These are phyloP conservation scores for Mycena chlorophos DNA, from an alignment of 768 basidiomycete genomes.

Conservation along the genomic window DNA sequence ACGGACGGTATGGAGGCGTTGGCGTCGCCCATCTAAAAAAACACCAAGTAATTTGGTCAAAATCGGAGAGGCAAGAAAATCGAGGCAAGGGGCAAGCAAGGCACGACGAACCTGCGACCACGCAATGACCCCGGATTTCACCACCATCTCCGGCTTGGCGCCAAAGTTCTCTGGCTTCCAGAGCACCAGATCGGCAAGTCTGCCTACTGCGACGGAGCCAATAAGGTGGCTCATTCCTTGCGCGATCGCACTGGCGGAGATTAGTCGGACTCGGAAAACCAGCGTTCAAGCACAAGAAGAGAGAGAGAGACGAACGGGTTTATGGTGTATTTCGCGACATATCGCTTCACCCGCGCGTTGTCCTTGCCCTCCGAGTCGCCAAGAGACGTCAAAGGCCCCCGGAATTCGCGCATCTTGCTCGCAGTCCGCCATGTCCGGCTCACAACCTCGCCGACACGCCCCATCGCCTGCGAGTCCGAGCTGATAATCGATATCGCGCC, in stretches of 20 bases:
- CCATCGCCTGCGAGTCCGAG: slow-evolving; percentile 98
- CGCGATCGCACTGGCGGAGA: slow-evolving; percentile 72
- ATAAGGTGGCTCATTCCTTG: slow-evolving; percentile 89
- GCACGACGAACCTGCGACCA: slow-evolving; percentile 73
- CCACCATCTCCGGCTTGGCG: slow-evolving; percentile 86
- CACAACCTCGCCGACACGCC: slow-evolving; percentile 92
- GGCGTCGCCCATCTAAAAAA: slow-evolving; percentile 86
- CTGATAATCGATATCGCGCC: slow-evolving; percentile 98
- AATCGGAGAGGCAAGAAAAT: neutral
- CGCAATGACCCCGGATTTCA: slow-evolving; percentile 92
- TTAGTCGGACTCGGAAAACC: neutral
- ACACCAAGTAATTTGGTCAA: slow-evolving; percentile 1
- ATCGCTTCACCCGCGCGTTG: slow-evolving; percentile 91
- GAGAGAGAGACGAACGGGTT: slow-evolving; percentile 72
- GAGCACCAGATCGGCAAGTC: slow-evolving; percentile 89
- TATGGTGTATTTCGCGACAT: slow-evolving; percentile 94
- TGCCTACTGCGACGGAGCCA: slow-evolving; percentile 79
- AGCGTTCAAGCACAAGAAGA: slow-evolving; percentile 3
- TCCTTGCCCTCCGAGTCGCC: slow-evolving; percentile 73
- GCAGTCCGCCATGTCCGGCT: slow-evolving; percentile 96
- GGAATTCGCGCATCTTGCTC: slow-evolving; percentile 83
- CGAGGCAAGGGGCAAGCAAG: too few species aligned
- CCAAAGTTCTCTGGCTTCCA: slow-evolving; percentile 97
- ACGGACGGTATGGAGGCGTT: slow-evolving; percentile 96
- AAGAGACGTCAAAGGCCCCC: slow-evolving; percentile 68